Evolutionary conservation across 352 stramenopile species (phyloP).

Genomic region (Globisporangium rhizosaccharum): DNA sequence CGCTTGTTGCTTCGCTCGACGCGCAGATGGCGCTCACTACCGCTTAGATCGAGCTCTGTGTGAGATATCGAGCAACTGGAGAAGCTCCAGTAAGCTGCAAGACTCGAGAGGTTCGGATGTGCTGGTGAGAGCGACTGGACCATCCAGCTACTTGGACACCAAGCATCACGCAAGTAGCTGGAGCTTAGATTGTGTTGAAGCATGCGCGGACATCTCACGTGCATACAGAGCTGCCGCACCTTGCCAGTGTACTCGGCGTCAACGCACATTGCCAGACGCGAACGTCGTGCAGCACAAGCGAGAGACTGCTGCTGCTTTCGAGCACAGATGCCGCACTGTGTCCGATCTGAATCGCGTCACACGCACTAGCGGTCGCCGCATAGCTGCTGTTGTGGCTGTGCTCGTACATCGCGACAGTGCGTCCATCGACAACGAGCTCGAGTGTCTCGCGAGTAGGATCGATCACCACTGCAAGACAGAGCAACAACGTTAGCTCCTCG

Average conservation of each 20-base stretch:
- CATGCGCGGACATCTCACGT: not conserved
- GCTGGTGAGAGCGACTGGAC: not conserved
- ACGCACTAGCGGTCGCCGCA: not conserved
- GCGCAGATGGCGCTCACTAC: conserved; percentile 6
- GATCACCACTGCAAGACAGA: not conserved
- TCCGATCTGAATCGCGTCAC: not conserved
- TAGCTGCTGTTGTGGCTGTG: not conserved
- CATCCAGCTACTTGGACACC: not conserved
- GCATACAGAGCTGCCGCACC: not conserved
- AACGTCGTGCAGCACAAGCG: conserved; percentile 13
- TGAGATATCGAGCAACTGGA: conserved; percentile 9
- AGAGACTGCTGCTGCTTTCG: not conserved
- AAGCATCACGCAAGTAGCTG: too few species aligned
- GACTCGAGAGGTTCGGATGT: not conserved
- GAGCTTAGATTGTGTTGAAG: not conserved
- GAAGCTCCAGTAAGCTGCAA: conserved; percentile 13
- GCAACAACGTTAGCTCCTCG: not conserved
- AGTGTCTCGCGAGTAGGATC: not conserved
- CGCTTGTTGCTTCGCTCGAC: not conserved
- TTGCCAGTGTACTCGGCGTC: not conserved
- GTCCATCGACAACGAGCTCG: conserved; percentile 6
- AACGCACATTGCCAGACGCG: conserved; percentile 11
- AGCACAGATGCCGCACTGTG: not conserved
- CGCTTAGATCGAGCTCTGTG: conserved; percentile 16
- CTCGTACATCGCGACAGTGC: not conserved